Conservation (phyloP, 768 basidiomycete genomes). For the Collybia sp. region DNA sequence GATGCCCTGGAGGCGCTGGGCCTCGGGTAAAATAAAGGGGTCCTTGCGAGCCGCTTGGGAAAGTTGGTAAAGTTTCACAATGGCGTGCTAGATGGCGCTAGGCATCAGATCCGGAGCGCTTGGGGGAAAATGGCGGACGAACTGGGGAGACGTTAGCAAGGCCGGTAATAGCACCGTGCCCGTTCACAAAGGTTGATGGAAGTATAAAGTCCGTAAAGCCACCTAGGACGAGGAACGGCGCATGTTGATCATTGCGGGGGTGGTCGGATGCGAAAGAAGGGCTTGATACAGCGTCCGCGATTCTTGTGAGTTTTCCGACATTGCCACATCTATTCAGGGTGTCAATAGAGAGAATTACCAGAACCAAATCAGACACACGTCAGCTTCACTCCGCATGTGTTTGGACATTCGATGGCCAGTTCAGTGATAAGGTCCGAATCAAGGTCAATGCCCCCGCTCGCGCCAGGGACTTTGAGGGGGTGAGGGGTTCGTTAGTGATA, state of each 20-base stretch:
- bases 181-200: slow-evolving; percentile 67
- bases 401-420: slow-evolving; percentile 70
- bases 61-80: slow-evolving; percentile 59
- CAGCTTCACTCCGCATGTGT: slow-evolving; percentile 84
- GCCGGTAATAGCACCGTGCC: slow-evolving; percentile 88
- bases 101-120: neutral
- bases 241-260: slow-evolving; percentile 63
- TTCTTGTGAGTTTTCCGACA: slow-evolving; percentile 87
- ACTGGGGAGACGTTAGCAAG: slow-evolving; percentile 83
- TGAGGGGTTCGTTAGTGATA: slow-evolving; percentile 7
- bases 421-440: slow-evolving; percentile 86
- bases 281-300: slow-evolving; percentile 62
- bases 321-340: slow-evolving; percentile 65
- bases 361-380: slow-evolving; percentile 48
- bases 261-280: slow-evolving; percentile 48
- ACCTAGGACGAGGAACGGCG: slow-evolving; percentile 80
- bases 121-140: slow-evolving; percentile 14
- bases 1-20: slow-evolving; percentile 74
- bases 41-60: slow-evolving; percentile 52
- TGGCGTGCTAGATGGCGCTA: slow-evolving; percentile 40
- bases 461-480: slow-evolving; percentile 64
- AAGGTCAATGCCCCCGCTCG: slow-evolving; percentile 85
- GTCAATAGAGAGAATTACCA: no score
- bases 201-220: slow-evolving; percentile 84
- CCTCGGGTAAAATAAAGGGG: slow-evolving; percentile 55